These are phyloP conservation scores for Epichloe baconii DNA, from an alignment of 2,329 filamentous ascomycete genomes.

Conservation along the genomic window DNA sequence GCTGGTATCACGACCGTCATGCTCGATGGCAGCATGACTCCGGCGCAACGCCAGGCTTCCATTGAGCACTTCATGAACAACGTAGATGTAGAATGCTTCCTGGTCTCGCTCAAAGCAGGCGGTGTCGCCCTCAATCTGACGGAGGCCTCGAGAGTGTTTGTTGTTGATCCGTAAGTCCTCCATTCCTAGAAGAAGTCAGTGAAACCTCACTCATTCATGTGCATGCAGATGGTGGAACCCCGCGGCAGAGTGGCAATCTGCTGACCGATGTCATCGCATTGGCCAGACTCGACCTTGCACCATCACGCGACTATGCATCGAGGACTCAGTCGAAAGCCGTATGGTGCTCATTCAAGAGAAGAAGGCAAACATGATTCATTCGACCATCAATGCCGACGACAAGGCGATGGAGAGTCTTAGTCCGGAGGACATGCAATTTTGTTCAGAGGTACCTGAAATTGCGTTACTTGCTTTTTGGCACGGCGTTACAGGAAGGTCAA, in stretches of 20 bases:
- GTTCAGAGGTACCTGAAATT: constrained; percentile 55
- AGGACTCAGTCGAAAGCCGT: constrained; percentile 90
- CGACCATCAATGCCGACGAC: constrained; percentile 89
- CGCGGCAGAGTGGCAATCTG: constrained; percentile 98
- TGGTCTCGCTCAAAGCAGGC: constrained; percentile 91
- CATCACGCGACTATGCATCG: constrained; percentile 88
- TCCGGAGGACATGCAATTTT: constrained; percentile 91
- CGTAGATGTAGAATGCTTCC: constrained; percentile 83
- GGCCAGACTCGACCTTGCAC: constrained; percentile 88
- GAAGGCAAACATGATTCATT: constrained; percentile 96
- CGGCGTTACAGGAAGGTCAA: neutral
- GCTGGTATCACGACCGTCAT: constrained; percentile 98
- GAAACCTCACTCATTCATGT: constrained; percentile 11
- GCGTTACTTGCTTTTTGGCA: neutral
- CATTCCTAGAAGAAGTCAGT: neutral
- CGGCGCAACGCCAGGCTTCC: constrained; percentile 79
- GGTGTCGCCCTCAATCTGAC: constrained; percentile 93
- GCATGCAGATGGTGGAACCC: constrained; percentile 83
- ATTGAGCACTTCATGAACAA: constrained; percentile 97
- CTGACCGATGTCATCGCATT: constrained; percentile 87
- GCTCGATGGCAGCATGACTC: constrained; percentile 96
- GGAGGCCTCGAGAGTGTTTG: constrained; percentile 88
- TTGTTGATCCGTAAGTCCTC: constrained; percentile 74
- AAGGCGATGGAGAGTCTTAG: constrained; percentile 82
- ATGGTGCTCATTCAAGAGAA: constrained; percentile 97